A percentile compares a stretch with the other conserved stretches of the same genome.
Conservation (phyloP, 2,329 filamentous ascomycete genomes). For the Aspergillus novoparasiticus region DNA sequence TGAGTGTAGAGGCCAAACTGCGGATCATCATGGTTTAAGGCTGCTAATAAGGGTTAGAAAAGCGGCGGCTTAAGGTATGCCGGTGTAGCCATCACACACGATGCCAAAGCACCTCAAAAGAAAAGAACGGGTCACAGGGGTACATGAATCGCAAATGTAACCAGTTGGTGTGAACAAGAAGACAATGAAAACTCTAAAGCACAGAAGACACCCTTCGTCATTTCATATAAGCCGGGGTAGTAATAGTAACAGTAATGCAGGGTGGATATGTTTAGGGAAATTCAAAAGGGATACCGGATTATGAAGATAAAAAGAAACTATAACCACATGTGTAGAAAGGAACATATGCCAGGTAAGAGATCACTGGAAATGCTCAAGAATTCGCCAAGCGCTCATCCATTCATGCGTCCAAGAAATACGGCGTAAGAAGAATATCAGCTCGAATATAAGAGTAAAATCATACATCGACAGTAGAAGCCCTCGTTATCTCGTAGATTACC, state of each 20-base stretch:
- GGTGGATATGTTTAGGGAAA: conserved; percentile 2
- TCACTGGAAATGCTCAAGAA: conserved; percentile 42
- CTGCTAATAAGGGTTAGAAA: background rate
- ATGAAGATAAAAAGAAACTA: conserved; percentile 20
- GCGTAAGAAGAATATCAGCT: conserved; percentile 25
- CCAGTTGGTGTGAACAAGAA: background rate
- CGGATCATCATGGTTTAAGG: background rate
- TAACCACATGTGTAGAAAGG: conserved; percentile 35
- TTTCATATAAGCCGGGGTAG: conserved; percentile 7
- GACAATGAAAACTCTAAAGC: conserved; percentile 3
- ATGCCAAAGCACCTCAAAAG: background rate
- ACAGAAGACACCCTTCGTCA: background rate
- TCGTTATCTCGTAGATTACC: conserved; percentile 32
- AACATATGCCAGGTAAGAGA: conserved; percentile 38
- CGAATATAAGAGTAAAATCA: conserved; percentile 29
- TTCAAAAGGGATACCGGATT: conserved; percentile 23
- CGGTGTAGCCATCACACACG: background rate
- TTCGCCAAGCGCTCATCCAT: conserved; percentile 39
- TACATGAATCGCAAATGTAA: background rate
- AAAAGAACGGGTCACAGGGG: background rate
- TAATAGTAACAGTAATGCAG: conserved; percentile 4
- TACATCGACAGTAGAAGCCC: conserved; percentile 30
- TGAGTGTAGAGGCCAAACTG: background rate
- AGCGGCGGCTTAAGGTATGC: background rate
- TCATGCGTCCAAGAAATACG: conserved; percentile 35